Evolutionary conservation across 192 early-diverging fungal species (phyloP), one percentile per base, ranked within the genome.

Genomic region (Backusella westeae): DNA sequence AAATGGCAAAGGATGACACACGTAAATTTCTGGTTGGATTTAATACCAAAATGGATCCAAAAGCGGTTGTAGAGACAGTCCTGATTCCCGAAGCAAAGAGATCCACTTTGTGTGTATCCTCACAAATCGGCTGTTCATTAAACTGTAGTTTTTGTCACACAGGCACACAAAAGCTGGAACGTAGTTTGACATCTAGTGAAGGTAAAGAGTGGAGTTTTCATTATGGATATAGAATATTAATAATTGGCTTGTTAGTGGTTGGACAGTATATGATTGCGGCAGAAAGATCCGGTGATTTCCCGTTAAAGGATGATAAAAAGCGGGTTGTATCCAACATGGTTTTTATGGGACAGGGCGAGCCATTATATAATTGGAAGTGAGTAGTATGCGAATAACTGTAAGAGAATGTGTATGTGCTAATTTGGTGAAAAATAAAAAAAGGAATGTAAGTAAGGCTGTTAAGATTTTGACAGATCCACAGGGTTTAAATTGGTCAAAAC

Each of bases 261-360:
- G 89, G 90, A 17, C 91, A 92, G 75, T 91, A 90, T 44, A 90
- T 91, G 90, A 87, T 89, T 53, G 87, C 87, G 1, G 89, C 89
- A 6, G 83, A 84, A 71, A 83, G 83, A 52, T 81, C 82, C 38
- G 84, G 81, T 23, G 92, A 92, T 71, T 91, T 94, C 73, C 92
- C 92, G 17, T 75, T 89, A 1, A 35, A 41, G 17, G 73, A 82
- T 6, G 76, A 77, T 35, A 67, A 66, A 10, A 85, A 86, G 52
- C 85, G 90, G 42, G 84, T 69, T 1, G 82, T 96, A 21, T 89
- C 87, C 26, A 97, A 97, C 80, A 90, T 96, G 69, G 96, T 97
- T 0, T 93, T 95, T 74, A 97, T 97, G 96, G 95, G 95, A 32
- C 94, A 95, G 81, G 95, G 94, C 14, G 96, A 97, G 77, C 96